These are phyloP conservation scores for Entelexis paramagnoliae DNA, from an alignment of 1,139 yeast genomes.

Conservation along the genomic window DNA sequence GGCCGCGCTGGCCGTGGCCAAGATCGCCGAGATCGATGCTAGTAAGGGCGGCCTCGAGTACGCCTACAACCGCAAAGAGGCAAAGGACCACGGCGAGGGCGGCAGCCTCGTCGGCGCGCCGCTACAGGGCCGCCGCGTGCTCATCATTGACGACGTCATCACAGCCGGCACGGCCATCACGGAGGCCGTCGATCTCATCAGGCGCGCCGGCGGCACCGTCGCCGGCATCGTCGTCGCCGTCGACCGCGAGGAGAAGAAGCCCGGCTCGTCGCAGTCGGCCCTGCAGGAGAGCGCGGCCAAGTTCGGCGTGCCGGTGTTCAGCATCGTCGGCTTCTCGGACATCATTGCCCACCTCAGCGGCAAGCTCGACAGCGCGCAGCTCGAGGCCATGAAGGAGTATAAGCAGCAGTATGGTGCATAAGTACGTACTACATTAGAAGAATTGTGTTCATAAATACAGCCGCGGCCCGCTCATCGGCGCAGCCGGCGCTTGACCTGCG, in stretches of 20 bases:
- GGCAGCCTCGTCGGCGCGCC: slow-evolving; percentile 85
- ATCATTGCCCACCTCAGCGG: slow-evolving; percentile 52
- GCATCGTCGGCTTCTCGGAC: slow-evolving; percentile 68
- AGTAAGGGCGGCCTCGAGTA: slow-evolving; percentile 30
- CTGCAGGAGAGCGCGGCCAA: slow-evolving; percentile 66
- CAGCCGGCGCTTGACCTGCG: slow-evolving; percentile 16
- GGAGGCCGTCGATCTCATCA: slow-evolving; percentile 80
- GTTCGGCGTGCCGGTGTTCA: slow-evolving; percentile 70
- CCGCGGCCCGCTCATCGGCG: neutral
- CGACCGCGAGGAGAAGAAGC: slow-evolving; percentile 86
- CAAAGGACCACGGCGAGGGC: slow-evolving; percentile 98
- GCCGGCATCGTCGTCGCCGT: slow-evolving; percentile 83
- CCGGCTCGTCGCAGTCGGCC: slow-evolving; percentile 59
- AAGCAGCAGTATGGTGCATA: slow-evolving; percentile 28
- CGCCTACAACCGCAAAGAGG: slow-evolving; percentile 49
- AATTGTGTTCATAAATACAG: neutral
- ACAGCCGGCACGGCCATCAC: slow-evolving; percentile 98
- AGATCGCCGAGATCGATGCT: slow-evolving; percentile 72
- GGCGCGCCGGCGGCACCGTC: slow-evolving; percentile 56
- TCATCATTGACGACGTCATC: slow-evolving; percentile 93
- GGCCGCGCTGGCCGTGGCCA: slow-evolving; percentile 85
- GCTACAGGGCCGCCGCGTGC: slow-evolving; percentile 56
- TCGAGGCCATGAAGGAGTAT: slow-evolving; percentile 31
- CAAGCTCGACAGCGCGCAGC: slow-evolving; percentile 38
- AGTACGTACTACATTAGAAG: neutral